A percentile compares a stretch with the other conserved stretches of the same genome.
Conservation (phyloP, 2,329 filamentous ascomycete genomes). For the Fonsecaea pugnacius region DNA sequence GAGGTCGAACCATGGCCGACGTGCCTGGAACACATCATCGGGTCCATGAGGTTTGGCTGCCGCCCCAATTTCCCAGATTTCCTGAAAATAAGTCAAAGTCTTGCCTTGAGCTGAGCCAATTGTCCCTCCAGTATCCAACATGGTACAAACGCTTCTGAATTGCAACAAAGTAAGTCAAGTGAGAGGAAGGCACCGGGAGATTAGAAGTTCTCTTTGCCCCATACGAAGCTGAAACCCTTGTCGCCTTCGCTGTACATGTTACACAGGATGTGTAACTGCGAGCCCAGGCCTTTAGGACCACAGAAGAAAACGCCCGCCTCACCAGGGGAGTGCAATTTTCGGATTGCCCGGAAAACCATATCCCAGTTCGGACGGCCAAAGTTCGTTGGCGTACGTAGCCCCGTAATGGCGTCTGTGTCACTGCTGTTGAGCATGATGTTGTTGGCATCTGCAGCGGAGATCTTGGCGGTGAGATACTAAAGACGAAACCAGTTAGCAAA, state of each 20-base stretch:
- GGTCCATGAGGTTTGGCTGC: neutral
- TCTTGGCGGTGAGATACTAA: constrained; percentile 80
- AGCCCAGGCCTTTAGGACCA: constrained; percentile 78
- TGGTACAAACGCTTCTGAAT: constrained; percentile 8
- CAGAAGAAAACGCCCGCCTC: constrained; percentile 85
- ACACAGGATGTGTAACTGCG: constrained; percentile 77
- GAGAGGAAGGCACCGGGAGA: neutral
- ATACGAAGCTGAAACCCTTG: constrained; percentile 61
- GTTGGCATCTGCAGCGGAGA: constrained; percentile 81
- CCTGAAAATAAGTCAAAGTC: neutral
- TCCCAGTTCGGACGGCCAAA: constrained; percentile 89
- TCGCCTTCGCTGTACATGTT: constrained; percentile 77
- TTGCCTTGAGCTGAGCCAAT: neutral
- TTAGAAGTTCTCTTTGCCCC: constrained; percentile 61
- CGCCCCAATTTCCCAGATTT: constrained; percentile 16
- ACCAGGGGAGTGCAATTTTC: constrained; percentile 74
- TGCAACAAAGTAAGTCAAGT: constrained; percentile 3
- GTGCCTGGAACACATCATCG: neutral
- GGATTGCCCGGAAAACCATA: constrained; percentile 82
- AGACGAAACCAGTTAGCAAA: constrained; percentile 2
- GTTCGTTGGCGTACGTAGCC: constrained; percentile 79
- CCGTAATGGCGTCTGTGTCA: constrained; percentile 82
- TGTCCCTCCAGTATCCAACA: constrained; percentile 3
- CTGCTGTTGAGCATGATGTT: constrained; percentile 88
- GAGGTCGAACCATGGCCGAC: neutral